Percentiles rank a stretch among this genome's conserved stretches.
Conservation (phyloP, 1,284 basidiomycete species). For the Singerocomus inundabilis region DNA sequence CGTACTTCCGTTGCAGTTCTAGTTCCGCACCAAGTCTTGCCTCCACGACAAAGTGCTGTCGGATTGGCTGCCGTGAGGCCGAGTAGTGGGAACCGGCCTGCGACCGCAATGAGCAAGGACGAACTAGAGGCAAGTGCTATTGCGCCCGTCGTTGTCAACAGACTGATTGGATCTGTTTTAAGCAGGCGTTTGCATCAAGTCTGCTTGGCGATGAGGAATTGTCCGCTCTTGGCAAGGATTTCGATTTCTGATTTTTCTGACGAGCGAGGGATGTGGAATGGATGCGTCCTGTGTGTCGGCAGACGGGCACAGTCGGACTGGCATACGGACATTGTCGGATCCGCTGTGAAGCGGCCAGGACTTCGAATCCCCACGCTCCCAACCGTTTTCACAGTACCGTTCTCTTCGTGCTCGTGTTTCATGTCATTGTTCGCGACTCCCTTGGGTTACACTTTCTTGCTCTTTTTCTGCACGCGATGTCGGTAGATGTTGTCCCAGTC, state of each 20-base stretch:
- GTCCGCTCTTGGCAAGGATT: slow-evolving; percentile 18
- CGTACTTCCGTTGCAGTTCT: not conserved
- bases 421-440: slow-evolving; percentile 1
- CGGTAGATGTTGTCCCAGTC: not conserved
- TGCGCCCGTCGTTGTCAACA: not conserved
- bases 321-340: not conserved
- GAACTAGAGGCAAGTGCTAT: slow-evolving; percentile 26
- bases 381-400: not conserved
- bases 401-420: not conserved
- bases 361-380: not conserved
- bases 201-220: slow-evolving; percentile 24
- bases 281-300: no score
- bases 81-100: not conserved
- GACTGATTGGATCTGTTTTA: slow-evolving; percentile 1
- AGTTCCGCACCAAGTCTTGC: not conserved
- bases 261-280: not conserved
- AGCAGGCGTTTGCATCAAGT: slow-evolving; percentile 28
- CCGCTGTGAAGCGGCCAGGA: not conserved
- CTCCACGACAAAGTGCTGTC: not conserved
- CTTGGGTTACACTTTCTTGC: not conserved
- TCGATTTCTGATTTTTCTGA: slow-evolving; percentile 26
- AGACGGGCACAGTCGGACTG: not conserved
- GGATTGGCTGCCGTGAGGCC: not conserved
- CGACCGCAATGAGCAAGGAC: slow-evolving; percentile 8
- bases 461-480: slow-evolving; percentile 14